phyloP scores from a whole-genome alignment of 2,329 filamentous ascomycete genomes.

The Xylaria sp. region DNA sequence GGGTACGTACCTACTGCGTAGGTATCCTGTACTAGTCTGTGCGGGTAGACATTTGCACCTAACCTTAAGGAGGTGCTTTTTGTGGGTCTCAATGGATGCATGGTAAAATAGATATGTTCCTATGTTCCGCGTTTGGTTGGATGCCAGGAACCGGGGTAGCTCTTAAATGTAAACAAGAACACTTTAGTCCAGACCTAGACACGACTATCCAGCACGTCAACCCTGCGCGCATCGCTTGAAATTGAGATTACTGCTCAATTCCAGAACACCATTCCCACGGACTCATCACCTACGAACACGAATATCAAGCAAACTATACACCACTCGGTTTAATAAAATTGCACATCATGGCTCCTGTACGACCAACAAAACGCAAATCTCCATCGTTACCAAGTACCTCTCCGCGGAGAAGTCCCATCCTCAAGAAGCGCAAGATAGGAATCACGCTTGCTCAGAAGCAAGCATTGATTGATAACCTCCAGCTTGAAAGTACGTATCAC shows the following conservation, averaged over 20 bases:
- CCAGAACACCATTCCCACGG: slow-evolving; percentile 14
- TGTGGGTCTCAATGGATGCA: no score
- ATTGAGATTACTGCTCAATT: slow-evolving; percentile 6
- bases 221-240: slow-evolving; percentile 16
- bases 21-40: neutral
- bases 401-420: slow-evolving; percentile 66
- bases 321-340: neutral
- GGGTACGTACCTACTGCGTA: neutral
- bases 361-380: slow-evolving; percentile 57
- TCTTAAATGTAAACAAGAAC: slow-evolving; percentile 38
- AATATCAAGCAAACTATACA: slow-evolving; percentile 18
- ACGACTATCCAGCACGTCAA: slow-evolving; percentile 22
- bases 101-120: no score
- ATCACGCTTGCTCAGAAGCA: slow-evolving; percentile 82
- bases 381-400: slow-evolving; percentile 49
- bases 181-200: slow-evolving; percentile 26
- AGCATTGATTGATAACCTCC: slow-evolving; percentile 86
- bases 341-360: slow-evolving; percentile 43
- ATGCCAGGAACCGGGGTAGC: slow-evolving; percentile 26
- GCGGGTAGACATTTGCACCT: neutral
- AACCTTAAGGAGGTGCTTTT: neutral
- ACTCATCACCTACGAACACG: slow-evolving; percentile 12
- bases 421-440: slow-evolving; percentile 68
- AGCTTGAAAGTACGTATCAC: slow-evolving; percentile 78
- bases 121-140: slow-evolving; percentile 14